These are phyloP conservation scores for Pulveroboletus sp. DNA, from an alignment of 768 basidiomycete species.

Conservation along the genomic window DNA sequence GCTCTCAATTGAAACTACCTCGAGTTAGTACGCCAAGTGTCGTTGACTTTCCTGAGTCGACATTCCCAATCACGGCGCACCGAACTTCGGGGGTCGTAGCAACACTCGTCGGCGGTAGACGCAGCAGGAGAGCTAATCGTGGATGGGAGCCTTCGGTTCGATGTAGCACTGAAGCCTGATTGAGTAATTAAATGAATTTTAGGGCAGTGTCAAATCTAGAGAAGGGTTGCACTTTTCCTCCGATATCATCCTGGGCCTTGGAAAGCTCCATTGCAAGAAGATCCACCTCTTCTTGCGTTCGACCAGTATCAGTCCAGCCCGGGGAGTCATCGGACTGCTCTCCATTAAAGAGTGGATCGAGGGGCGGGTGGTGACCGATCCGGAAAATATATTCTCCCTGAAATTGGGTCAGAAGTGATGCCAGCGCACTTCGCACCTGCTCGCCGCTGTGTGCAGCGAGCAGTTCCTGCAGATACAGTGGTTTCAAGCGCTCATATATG, in stretches of 20 bases:
- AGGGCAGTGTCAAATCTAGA: neutral
- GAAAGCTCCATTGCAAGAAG: slow-evolving; percentile 40
- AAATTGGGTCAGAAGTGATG: slow-evolving; percentile 59
- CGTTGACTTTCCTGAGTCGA: slow-evolving; percentile 91
- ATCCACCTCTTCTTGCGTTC: slow-evolving; percentile 51
- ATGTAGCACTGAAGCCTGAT: slow-evolving; percentile 54
- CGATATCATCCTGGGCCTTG: slow-evolving; percentile 64
- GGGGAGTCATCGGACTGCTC: slow-evolving; percentile 41
- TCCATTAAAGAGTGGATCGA: slow-evolving; percentile 48
- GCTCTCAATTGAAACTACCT: slow-evolving; percentile 42
- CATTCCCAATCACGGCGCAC: slow-evolving; percentile 94
- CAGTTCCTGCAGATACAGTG: slow-evolving; percentile 32
- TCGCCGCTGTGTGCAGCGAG: slow-evolving; percentile 44
- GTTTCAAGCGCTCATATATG: neutral
- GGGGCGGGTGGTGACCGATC: slow-evolving; percentile 65
- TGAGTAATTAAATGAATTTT: neutral
- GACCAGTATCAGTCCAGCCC: slow-evolving; percentile 51
- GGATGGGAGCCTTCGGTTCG: slow-evolving; percentile 44
- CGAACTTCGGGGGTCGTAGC: slow-evolving; percentile 86
- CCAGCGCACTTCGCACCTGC: slow-evolving; percentile 57
- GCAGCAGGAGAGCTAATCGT: slow-evolving; percentile 57
- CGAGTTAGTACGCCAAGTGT: slow-evolving; percentile 94
- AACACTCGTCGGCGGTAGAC: slow-evolving; percentile 72
- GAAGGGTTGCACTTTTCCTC: slow-evolving; percentile 58
- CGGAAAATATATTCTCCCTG: slow-evolving; percentile 73